Base-by-base conservation (phyloP, 495 filamentous ascomycete genomes). In the Bacidia gigantensis region DNA sequence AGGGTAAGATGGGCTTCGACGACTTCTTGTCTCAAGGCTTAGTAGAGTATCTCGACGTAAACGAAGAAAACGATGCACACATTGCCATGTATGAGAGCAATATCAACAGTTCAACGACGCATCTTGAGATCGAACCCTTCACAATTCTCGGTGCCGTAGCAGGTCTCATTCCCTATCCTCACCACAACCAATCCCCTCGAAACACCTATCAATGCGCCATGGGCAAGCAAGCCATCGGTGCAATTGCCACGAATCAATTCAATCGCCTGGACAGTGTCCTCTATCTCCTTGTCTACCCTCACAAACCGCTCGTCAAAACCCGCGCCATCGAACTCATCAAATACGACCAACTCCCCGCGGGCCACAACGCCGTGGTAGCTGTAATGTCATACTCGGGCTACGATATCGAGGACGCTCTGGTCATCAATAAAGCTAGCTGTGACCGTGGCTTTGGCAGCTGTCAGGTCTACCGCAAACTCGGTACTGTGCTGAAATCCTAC, bases 191-290 rank as follows among this genome's bases (percentile, higher is more conserved):
- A 66, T 99, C 92, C 2, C 92, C 92, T 9, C 81, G 92, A 70
- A 99, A 99, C 64, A 99, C 92, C 7, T 99, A 99, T 62, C 92
- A 98, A 70, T 96, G 93, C 66, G 92, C 92, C 67, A 99, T 99
- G 92, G 92, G 92, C 73, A 99, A 99, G 69, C 92, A 99, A 84
- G 92, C 92, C 17, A 96, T 99, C 64, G 92, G 92, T 46, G 87
- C 90, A 18, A 95, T 97, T 64, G 89, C 90, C 11, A 88, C 92
- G 56, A 99, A 99, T 61, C 93, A 97, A 65, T 94, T 95, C 70
- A 79, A 85, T 54, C 82, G 92, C 21, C 92, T 99, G 64, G 92
- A 99, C 61, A 95, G 89, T 2, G 76, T 97, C 25, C 79, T 97
- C 18, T 95, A 97, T 60, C 81, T 94, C 3, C 88, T 97, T 74